Evolutionary conservation across 176 grass and related monocot genomes (phyloP).

Genomic region (Thinopyrum elongatum): DNA sequence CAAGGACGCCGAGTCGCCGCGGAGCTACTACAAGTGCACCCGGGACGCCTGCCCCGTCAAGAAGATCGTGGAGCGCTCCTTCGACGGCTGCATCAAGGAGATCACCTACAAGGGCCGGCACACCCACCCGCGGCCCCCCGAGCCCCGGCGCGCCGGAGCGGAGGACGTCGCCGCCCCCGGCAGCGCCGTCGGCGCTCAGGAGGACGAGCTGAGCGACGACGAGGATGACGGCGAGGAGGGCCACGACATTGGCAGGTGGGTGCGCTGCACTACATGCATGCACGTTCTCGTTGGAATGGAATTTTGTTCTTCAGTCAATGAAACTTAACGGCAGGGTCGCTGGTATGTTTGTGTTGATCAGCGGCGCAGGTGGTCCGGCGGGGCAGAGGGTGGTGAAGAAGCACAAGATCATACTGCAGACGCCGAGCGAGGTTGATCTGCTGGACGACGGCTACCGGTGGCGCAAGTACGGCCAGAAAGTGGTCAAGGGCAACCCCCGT

Average conservation of each 20-base stretch:
- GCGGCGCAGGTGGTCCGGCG: not conserved
- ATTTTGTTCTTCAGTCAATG: not conserved
- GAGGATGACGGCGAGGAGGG: slow-evolving; percentile 24
- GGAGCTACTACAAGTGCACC: slow-evolving; percentile 86
- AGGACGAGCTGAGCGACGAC: slow-evolving; percentile 9
- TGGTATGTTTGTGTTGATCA: not conserved
- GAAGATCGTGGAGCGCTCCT: slow-evolving; percentile 76
- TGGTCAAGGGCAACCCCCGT: slow-evolving; percentile 58
- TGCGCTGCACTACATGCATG: not conserved
- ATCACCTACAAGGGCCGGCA: slow-evolving; percentile 87
- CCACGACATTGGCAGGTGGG: slow-evolving; percentile 14
- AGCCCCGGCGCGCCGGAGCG: not conserved
- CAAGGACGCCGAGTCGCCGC: slow-evolving; percentile 74
- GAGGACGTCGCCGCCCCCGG: not conserved
- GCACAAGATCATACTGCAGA: slow-evolving; percentile 54
- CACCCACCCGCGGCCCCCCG: slow-evolving; percentile 40
- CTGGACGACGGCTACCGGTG: slow-evolving; percentile 60
- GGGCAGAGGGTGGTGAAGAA: slow-evolving; percentile 50
- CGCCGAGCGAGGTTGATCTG: slow-evolving; percentile 53
- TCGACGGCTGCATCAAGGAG: slow-evolving; percentile 68
- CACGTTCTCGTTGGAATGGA: not conserved
- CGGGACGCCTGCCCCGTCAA: slow-evolving; percentile 61
- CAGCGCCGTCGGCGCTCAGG: not conserved
- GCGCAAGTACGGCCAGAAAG: slow-evolving; percentile 67
- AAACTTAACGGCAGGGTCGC: not conserved